Conservation (phyloP, 2,329 filamentous ascomycete species). For the Aspergillus piperis region DNA sequence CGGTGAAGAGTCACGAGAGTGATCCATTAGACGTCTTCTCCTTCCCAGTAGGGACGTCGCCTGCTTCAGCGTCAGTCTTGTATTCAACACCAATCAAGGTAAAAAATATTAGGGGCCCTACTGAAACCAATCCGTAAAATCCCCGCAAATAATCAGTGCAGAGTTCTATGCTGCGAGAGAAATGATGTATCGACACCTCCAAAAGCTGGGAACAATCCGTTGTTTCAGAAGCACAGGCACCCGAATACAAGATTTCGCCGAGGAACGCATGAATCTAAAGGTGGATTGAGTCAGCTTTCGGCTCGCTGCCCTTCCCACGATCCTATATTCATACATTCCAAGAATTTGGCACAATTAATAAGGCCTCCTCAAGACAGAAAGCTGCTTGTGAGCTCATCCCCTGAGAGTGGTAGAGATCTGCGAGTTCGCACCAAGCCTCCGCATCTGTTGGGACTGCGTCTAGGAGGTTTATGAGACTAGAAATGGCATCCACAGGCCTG, state of each 20-base stretch:
- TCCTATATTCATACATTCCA: conserved; percentile 73
- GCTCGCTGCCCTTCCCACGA: neutral
- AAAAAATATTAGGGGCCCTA: conserved; percentile 42
- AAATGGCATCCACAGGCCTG: conserved; percentile 70
- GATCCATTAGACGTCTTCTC: conserved; percentile 17
- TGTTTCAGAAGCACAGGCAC: conserved; percentile 43
- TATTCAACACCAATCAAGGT: neutral
- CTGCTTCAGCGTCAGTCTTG: conserved; percentile 18
- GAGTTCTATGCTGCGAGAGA: conserved; percentile 87
- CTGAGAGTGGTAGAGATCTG: conserved; percentile 80
- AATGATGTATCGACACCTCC: conserved; percentile 76
- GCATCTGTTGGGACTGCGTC: conserved; percentile 85
- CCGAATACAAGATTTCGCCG: conserved; percentile 79
- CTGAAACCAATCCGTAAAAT: conserved; percentile 86
- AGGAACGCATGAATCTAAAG: conserved; percentile 78
- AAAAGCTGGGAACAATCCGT: conserved; percentile 54
- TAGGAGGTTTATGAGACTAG: conserved; percentile 71
- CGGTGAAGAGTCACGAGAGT: conserved; percentile 9
- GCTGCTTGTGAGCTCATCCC: conserved; percentile 80
- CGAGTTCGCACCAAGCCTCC: conserved; percentile 90
- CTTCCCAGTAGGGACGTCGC: conserved; percentile 31
- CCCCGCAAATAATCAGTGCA: conserved; percentile 91
- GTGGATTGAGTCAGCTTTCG: conserved; percentile 10
- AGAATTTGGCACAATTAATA: conserved; percentile 83
- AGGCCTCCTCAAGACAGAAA: conserved; percentile 85